Evolutionary conservation across 1,139 yeast genomes (phyloP).

Genomic region (Hemisphaericaspora xylofermentans): DNA sequence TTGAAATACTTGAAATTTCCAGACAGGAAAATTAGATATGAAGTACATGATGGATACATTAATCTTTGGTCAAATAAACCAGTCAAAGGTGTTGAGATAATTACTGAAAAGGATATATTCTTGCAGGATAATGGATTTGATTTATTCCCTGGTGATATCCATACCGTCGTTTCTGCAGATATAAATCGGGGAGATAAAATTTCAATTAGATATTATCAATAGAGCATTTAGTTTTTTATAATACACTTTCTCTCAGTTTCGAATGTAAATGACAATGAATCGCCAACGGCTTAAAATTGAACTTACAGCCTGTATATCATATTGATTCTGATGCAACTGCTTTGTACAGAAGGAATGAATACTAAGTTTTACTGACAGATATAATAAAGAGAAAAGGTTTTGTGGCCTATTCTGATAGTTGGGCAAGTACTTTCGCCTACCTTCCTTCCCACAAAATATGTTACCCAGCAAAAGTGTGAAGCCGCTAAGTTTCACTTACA

Average conservation of each 20-base stretch:
- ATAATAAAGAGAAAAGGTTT: too few relatives aligned
- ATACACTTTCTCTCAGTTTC: background rate
- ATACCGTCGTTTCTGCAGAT: constrained; percentile 3
- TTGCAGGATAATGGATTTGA: constrained; percentile 46
- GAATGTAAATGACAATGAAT: too few relatives aligned
- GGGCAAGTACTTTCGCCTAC: too few relatives aligned
- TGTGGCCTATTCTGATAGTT: too few relatives aligned
- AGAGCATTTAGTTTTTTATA: background rate
- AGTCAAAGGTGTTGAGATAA: constrained; percentile 39
- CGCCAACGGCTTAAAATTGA: too few relatives aligned
- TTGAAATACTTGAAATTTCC: constrained; percentile 40
- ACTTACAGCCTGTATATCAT: too few relatives aligned
- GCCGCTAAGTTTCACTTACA: too few relatives aligned
- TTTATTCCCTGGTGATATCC: constrained; percentile 36
- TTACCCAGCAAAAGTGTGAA: too few relatives aligned
- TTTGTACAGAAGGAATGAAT: too few relatives aligned
- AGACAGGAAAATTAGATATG: constrained; percentile 14
- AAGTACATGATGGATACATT: constrained; percentile 19
- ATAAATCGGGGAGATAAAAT: constrained; percentile 3
- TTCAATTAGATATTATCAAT: constrained; percentile 3
- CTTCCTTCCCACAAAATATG: too few relatives aligned
- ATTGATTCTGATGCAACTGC: too few relatives aligned
- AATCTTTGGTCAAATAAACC: constrained; percentile 32
- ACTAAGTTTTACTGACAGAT: too few relatives aligned
- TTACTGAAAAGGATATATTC: constrained; percentile 19